phyloP scores from a whole-genome alignment of 2,329 filamentous ascomycete species.

The Xylogone sp. region DNA sequence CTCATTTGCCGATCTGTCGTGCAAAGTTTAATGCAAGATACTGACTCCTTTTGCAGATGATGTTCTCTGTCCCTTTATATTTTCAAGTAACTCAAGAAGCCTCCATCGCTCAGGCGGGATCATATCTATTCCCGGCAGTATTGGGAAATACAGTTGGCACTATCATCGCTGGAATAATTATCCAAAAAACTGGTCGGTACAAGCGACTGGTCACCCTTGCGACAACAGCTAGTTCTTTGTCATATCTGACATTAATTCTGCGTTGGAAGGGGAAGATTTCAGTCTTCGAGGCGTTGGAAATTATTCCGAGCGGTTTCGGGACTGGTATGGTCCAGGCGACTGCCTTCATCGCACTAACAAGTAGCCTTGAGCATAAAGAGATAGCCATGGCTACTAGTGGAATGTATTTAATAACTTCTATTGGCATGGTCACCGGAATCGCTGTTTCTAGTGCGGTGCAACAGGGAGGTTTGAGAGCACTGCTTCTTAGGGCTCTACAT shows the following conservation, averaged over 20 bases:
- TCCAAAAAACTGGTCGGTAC: constrained; percentile 52
- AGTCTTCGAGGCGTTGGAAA: constrained; percentile 53
- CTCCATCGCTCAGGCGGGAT: constrained; percentile 53
- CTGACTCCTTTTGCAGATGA: constrained; percentile 37
- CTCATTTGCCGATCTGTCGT: not conserved
- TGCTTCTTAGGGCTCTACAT: constrained; percentile 9
- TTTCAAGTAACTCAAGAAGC: constrained; percentile 60
- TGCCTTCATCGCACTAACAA: constrained; percentile 45
- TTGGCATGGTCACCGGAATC: constrained; percentile 19
- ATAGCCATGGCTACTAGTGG: constrained; percentile 47
- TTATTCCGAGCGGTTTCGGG: constrained; percentile 52
- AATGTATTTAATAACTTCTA: constrained; percentile 35
- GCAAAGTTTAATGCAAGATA: not conserved
- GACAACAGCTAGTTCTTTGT: constrained; percentile 42
- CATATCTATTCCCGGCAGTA: constrained; percentile 64
- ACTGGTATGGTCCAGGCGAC: constrained; percentile 42
- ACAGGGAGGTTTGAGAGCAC: constrained; percentile 8
- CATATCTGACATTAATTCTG: constrained; percentile 49
- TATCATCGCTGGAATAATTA: constrained; percentile 47
- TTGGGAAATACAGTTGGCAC: constrained; percentile 63
- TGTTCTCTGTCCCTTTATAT: constrained; percentile 66
- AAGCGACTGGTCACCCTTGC: constrained; percentile 50
- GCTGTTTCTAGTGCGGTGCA: constrained; percentile 16
- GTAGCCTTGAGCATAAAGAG: constrained; percentile 39
- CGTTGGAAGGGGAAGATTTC: constrained; percentile 58